phyloP scores from a whole-genome alignment of 345 rosid species.

The Acer campestre region DNA sequence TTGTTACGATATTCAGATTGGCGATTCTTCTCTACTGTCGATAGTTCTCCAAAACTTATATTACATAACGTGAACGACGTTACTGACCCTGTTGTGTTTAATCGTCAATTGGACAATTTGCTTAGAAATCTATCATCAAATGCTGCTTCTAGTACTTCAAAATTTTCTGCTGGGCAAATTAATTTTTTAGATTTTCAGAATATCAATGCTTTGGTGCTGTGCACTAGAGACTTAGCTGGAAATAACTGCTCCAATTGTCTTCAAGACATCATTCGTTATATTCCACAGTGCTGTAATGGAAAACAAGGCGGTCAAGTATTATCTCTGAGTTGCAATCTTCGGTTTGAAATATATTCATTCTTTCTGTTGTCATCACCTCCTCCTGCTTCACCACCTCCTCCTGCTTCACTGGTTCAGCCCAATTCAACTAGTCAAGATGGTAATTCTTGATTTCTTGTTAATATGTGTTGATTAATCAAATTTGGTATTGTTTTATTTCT shows the following conservation, averaged over 20 bases:
- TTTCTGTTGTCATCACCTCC: slow-evolving; percentile 15
- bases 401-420: background rate
- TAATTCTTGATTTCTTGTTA: slow-evolving; percentile 4
- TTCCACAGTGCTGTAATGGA: slow-evolving; percentile 14
- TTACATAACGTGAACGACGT: background rate
- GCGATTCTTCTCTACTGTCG: slow-evolving; percentile 29
- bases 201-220: slow-evolving; percentile 43
- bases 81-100: slow-evolving; percentile 18
- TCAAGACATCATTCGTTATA: slow-evolving; percentile 11
- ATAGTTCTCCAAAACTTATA: background rate
- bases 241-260: slow-evolving; percentile 34
- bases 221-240: slow-evolving; percentile 34
- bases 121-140: slow-evolving; percentile 20
- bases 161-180: slow-evolving; percentile 24
- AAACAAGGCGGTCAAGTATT: slow-evolving; percentile 21
- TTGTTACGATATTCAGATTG: slow-evolving; percentile 28
- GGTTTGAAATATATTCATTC: slow-evolving; percentile 39
- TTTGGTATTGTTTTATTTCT: background rate
- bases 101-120: slow-evolving; percentile 21
- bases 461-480: background rate
- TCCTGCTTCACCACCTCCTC: too few relatives aligned
- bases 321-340: slow-evolving; percentile 36
- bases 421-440: slow-evolving; percentile 22
- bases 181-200: slow-evolving; percentile 4
- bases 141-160: slow-evolving; percentile 31